Evolutionary conservation across 1,139 yeast genomes (phyloP), one percentile per base, ranked within the genome.

Genomic region (Blastobotrys raffinosifermentans): DNA sequence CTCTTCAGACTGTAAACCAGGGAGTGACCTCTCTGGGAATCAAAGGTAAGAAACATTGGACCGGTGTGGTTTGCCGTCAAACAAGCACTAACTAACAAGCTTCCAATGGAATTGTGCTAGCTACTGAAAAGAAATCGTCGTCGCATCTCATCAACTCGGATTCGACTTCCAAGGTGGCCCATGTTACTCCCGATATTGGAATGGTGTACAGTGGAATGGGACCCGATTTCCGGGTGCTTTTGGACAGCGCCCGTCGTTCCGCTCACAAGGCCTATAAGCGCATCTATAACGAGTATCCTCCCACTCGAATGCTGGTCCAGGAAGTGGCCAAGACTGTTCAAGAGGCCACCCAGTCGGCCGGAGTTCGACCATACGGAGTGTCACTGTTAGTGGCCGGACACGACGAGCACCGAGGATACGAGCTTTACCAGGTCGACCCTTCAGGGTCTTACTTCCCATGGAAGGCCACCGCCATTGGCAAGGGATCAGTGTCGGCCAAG

Each of bases 381-480:
- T 86, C 96, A 6, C 70, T 93, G 45, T 69, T 93, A 41, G 89
- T 91, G 25, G 98, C 97, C 6, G 98, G 98, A 19, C 76, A 85
- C 60, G 98, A 93, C 58, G 87, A 83, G 31, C 80, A 72, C 57
- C 81, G 63, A 64, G 87, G 76, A 44, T 87, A 76, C 63, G 86
- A 85, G 57, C 71, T 93, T 46, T 93, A 91, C 62, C 98, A 93
- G 64, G 95, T 93, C 34, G 98, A 93, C 66, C 99, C 99, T 4
- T 83, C 95, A 4, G 99, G 99, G 10, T 80, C 96, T 38, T 93
- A 83, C 62, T 93, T 86, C 73, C 97, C 98, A n/a, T 93, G 99
- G 99, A 91, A 91, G 64, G 98, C 98, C 19, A 91, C 98, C 3
- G 97, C 98, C 19, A 91, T 93, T 53, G 99, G 99, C 47, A 89